phyloP scores from a whole-genome alignment of 192 early-diverging fungal genomes.

The Lobulomyces angularis region DNA sequence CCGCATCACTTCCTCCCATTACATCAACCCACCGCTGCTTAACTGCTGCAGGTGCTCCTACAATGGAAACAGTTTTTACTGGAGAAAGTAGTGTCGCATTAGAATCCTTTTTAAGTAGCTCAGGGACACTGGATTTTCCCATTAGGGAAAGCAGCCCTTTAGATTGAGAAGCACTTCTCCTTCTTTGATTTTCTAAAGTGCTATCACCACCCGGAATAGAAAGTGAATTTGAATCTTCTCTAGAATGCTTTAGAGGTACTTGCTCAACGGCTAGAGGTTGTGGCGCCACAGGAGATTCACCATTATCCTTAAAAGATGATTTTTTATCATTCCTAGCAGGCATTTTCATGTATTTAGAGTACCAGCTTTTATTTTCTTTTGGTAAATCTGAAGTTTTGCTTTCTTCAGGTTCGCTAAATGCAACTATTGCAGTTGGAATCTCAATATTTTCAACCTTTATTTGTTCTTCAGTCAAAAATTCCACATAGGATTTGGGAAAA shows the following conservation, averaged over 20 bases:
- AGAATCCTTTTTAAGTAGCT: no score
- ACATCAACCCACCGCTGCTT: conserved; percentile 25
- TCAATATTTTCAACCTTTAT: conserved; percentile 7
- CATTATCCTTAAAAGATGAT: conserved; percentile 1
- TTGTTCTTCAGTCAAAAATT: conserved; percentile 18
- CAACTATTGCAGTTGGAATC: no score
- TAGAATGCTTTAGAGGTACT: no score
- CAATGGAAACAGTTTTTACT: conserved; percentile 10
- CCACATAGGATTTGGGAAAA: conserved; percentile 23
- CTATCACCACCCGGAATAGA: no score
- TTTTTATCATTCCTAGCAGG: neutral
- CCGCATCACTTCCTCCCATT: conserved; percentile 36
- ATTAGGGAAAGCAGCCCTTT: no score
- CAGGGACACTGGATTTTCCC: no score
- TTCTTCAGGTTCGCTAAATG: no score
- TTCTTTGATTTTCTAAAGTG: no score
- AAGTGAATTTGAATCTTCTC: no score
- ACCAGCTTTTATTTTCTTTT: neutral
- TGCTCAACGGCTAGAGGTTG: neutral
- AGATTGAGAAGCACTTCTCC: no score
- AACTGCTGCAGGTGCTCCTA: conserved; percentile 6
- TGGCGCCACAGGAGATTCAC: conserved; percentile 1
- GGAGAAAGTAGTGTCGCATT: no score
- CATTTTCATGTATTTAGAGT: conserved; percentile 7
- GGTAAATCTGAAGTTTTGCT: no score